Conservation (phyloP, 2,329 filamentous ascomycete species). For the Sporothrix pallida region DNA sequence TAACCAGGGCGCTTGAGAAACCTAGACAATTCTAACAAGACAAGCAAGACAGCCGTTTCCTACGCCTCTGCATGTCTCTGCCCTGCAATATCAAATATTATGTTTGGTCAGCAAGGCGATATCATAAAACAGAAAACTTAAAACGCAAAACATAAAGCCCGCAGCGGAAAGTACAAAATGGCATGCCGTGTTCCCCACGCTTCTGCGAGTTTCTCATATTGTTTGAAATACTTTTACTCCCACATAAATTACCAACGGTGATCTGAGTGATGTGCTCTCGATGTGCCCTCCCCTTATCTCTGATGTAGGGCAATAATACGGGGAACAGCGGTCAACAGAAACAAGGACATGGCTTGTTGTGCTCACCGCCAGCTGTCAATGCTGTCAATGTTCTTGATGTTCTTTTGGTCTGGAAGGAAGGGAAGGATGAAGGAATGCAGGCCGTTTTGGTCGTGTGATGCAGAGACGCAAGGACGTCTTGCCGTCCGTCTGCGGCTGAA, state of each 20-base stretch:
- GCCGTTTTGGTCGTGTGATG: not conserved
- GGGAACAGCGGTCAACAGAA: not conserved
- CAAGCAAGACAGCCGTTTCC: not conserved
- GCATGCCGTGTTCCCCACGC: conserved; percentile 21
- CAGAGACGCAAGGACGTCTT: not conserved
- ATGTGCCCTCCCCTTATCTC: not conserved
- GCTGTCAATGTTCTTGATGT: not conserved
- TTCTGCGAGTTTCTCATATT: no score
- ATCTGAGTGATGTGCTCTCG: conserved; percentile 8
- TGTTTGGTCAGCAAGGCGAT: not conserved
- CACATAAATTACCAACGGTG: not conserved
- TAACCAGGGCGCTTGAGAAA: conserved; percentile 10
- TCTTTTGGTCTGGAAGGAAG: not conserved
- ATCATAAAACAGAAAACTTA: no score
- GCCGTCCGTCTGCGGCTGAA: not conserved
- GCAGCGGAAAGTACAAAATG: not conserved
- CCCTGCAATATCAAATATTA: not conserved
- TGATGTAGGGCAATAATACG: not conserved
- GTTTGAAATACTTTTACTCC: no score
- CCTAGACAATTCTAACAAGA: no score
- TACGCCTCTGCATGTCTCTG: not conserved
- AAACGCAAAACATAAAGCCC: not conserved
- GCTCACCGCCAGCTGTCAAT: not conserved
- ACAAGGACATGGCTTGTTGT: not conserved
- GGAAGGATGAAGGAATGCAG: conserved; percentile 10